Evolutionary conservation across 2,329 filamentous ascomycete genomes (phyloP), one percentile per base, ranked within the genome.

Genomic region (Colletotrichum kahawae): DNA sequence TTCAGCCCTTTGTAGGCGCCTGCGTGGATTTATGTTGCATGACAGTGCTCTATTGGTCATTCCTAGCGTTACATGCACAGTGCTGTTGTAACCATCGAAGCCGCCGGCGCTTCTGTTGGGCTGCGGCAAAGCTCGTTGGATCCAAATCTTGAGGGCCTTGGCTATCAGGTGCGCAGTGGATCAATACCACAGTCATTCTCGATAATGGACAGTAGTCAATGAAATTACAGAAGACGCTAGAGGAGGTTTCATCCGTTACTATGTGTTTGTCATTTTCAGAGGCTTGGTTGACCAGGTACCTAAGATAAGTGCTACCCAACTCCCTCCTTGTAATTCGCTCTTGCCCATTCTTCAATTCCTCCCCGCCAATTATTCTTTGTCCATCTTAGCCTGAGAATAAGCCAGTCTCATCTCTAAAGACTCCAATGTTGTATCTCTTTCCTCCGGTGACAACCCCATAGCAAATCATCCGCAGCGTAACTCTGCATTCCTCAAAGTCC

Each of bases 371-470:
- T 56, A 4, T 9, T 27, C 51, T 27, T 27, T 7, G 21, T 4
- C 13, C 2, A 56, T 29, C 2, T 9, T 16, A 29, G 12, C 7
- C 54, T 57, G 7, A 57, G 54, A 29, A 5, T 0, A 57, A 1
- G 3, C 21, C n/a, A 57, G 24, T 9, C 54, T 16, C 4, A 9
- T 57, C 2, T 27, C 7, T 57, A 4, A 18, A 5, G 24, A 57
- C 14, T 57, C 24, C 2, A 57, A 29, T 57, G 24, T 9, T 5
- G 21, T 16, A 29, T 57, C 1, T 5, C 2, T 9, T 2, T 57
- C 4, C 54, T 57, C 1, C 54, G 1, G 6, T 56, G 5, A 1
- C n/a, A 1, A 27, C 1, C 3, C 54, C 54, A 3, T 57, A 1
- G 14, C 13, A 16, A 27, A 57, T 57, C 9, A 8, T 57, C 24